Evolutionary conservation across 805 yeast species (phyloP).

Genomic region (Nakazawaea ishiwadae): DNA sequence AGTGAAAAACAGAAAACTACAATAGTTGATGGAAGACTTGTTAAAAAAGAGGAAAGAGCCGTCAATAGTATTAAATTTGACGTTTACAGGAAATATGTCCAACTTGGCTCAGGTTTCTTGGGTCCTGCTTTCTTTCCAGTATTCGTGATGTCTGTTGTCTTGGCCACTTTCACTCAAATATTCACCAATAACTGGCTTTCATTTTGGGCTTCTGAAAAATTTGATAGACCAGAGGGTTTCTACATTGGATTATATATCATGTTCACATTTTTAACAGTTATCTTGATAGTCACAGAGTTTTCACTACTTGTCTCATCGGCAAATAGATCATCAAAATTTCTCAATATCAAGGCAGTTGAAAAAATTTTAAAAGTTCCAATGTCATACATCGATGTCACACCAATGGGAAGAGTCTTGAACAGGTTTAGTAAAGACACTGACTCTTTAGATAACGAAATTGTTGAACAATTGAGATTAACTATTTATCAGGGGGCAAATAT

Average conservation of each 20-base stretch:
- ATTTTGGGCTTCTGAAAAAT: constrained; percentile 17
- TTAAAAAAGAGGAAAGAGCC: constrained; percentile 51
- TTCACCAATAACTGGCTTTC: constrained; percentile 19
- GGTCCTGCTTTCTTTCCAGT: constrained; percentile 26
- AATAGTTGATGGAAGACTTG: constrained; percentile 29
- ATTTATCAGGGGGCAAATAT: constrained; percentile 19
- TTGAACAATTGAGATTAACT: constrained; percentile 20
- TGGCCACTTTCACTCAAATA: constrained; percentile 41
- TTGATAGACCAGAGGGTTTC: constrained; percentile 8
- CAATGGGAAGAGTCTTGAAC: constrained; percentile 25
- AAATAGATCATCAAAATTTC: constrained; percentile 16
- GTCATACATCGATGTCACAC: constrained; percentile 24
- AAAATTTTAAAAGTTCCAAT: constrained; percentile 20
- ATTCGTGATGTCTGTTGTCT: constrained; percentile 18
- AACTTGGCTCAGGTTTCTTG: constrained; percentile 49
- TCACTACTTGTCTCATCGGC: constrained; percentile 14
- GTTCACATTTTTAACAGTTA: constrained; percentile 12
- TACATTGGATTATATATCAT: constrained; percentile 17
- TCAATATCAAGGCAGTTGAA: constrained; percentile 17
- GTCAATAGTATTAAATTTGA: constrained; percentile 45
- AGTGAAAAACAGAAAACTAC: constrained; percentile 17
- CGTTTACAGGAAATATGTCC: constrained; percentile 47
- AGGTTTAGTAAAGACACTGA: constrained; percentile 25
- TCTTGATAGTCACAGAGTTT: constrained; percentile 11
- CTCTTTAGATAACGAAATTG: constrained; percentile 22